Base-by-base conservation (phyloP, 768 basidiomycete species). In the Tricholoma bakamatsutake region DNA sequence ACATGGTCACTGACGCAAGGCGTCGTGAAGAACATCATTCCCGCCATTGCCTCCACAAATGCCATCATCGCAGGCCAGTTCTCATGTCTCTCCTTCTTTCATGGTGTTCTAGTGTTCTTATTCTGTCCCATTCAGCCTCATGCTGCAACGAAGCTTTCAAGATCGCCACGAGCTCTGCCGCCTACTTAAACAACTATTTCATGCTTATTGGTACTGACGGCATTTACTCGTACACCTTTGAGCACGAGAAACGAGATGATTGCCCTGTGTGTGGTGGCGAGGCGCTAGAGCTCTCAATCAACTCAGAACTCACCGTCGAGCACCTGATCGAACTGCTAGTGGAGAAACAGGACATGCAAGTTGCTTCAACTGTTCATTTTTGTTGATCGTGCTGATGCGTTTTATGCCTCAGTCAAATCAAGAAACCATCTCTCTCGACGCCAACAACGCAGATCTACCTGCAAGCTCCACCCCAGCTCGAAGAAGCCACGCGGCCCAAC, bases 91-190 rank as follows among this genome's bases (percentile, higher is more conserved):
- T 21, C 8, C 35, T 34, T 13, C 43, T 11, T 18, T 55, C 21
- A 9, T 18, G 0, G 37, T 34, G 10, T 12, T 28, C 34, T 24
- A 0, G 37, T 34, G 10, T 12, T 28, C 34, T 24, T 34, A 43
- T 59, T 7, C 67, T 33, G 27, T 10, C 34, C 53, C 47, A n/a
- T 34, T 24, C 58, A 90, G 96, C 96, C 37, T 90, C 95, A 2
- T 98, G 96, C 73, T 98, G 96, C 66, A 98, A 97, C 64, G 97
- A 99, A 71, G 97, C 97, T 13, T 96, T 99, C 79, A 99, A 99
- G 73, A 93, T 99, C 57, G 95, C 93, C 21, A 98, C 97, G 0
- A 91, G 86, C 60, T 92, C 91, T 21, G 96, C 95, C 0, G 92
- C 94, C 4, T 96, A 86, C 67, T 78, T 99, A 53, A 90, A 96